Percentiles rank a stretch among this genome's conserved stretches.
Conservation (phyloP, 805 yeast genomes). For the Scheffersomyces coipomensis region DNA sequence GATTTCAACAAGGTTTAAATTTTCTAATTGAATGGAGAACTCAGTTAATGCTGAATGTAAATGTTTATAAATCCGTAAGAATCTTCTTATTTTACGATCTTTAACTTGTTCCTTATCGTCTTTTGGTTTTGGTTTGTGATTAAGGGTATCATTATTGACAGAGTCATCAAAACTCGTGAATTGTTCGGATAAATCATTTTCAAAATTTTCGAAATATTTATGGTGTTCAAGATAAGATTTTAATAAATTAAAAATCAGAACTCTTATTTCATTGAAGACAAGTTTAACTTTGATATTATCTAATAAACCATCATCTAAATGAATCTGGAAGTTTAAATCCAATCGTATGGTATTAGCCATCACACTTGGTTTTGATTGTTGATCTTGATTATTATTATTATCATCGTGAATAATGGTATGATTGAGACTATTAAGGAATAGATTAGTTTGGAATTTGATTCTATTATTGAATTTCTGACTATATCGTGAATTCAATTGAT, state of each 20-base stretch:
- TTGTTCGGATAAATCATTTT: not conserved
- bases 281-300: conserved; percentile 16
- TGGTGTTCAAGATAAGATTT: conserved; percentile 11
- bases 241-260: conserved; percentile 19
- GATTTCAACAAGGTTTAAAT: conserved; percentile 21
- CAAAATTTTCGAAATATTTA: conserved; percentile 4
- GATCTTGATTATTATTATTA: no score
- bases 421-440: conserved; percentile 10
- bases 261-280: conserved; percentile 19
- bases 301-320: conserved; percentile 15
- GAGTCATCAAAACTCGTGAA: not conserved
- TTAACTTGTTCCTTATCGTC: conserved; percentile 3
- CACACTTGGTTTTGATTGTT: conserved; percentile 3
- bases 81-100: conserved; percentile 5
- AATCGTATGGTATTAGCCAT: conserved; percentile 11
- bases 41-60: conserved; percentile 22
- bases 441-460: conserved; percentile 14
- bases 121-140: not conserved
- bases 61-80: conserved; percentile 14
- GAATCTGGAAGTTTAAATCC: conserved; percentile 12
- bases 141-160: no score
- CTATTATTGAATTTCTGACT: conserved; percentile 13
- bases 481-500: conserved; percentile 17
- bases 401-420: not conserved
- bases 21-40: conserved; percentile 25